Conservation (phyloP, 768 basidiomycete genomes). For the Phanerodontia chrysosporium region DNA sequence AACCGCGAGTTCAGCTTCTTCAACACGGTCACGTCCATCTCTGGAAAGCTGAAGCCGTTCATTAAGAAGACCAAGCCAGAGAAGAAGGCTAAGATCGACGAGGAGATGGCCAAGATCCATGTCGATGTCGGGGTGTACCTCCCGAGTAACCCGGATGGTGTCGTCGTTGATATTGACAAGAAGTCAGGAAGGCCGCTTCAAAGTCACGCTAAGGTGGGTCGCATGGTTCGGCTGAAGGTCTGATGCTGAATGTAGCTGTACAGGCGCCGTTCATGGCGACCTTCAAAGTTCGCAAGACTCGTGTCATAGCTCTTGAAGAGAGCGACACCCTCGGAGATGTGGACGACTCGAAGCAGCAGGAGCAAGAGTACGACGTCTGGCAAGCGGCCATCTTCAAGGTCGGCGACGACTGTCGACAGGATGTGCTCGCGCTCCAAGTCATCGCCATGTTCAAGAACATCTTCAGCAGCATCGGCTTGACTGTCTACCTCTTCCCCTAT, state of each 20-base stretch:
- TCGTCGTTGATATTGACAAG: conserved; percentile 95
- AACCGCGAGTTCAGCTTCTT: conserved; percentile 96
- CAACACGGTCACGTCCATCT: conserved; percentile 94
- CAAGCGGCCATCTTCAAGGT: conserved; percentile 99
- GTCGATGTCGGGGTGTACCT: conserved; percentile 96
- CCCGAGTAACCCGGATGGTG: conserved; percentile 95
- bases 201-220: conserved; percentile 87
- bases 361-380: conserved; percentile 80
- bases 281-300: conserved; percentile 94
- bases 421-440: conserved; percentile 93
- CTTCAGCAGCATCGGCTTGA: conserved; percentile 83
- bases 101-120: conserved; percentile 95
- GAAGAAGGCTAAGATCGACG: conserved; percentile 99
- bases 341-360: conserved; percentile 47
- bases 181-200: conserved; percentile 94
- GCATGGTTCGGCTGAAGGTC: not conserved
- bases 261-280: conserved; percentile 99
- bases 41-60: conserved; percentile 92
- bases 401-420: conserved; percentile 97
- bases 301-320: conserved; percentile 64
- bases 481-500: conserved; percentile 91
- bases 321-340: conserved; percentile 62
- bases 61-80: conserved; percentile 94
- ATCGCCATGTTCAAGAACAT: conserved; percentile 99
- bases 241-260: conserved; percentile 5